These are phyloP conservation scores for Craterostigma plantagineum DNA, from an alignment of 257 asterid species.

Conservation along the genomic window DNA sequence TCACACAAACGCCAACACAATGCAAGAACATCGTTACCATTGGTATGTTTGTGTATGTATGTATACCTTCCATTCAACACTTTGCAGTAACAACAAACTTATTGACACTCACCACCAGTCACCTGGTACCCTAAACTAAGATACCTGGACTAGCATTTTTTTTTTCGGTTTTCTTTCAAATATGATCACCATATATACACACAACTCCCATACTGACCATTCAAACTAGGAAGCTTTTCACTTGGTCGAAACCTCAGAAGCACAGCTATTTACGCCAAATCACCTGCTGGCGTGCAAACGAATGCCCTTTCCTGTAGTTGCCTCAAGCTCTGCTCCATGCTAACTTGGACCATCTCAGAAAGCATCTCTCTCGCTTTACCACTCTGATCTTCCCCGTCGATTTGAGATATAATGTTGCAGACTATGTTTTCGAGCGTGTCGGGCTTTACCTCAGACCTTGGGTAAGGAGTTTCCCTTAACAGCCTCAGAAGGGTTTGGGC, in stretches of 20 bases:
- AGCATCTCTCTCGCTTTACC: constrained; percentile 84
- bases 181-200: background rate
- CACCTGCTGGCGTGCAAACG: no score
- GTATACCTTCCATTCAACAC: constrained; percentile 10
- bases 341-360: constrained; percentile 92
- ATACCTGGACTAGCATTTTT: constrained; percentile 45
- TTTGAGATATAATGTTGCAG: constrained; percentile 51
- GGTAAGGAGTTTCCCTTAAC: constrained; percentile 68
- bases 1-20: no score
- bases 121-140: constrained; percentile 23
- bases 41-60: constrained; percentile 6
- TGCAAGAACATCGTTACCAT: no score
- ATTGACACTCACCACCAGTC: constrained; percentile 42
- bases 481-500: constrained; percentile 56
- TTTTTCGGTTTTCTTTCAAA: background rate
- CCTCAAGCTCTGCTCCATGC: constrained; percentile 91
- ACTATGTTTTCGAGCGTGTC: constrained; percentile 69
- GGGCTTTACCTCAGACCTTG: constrained; percentile 54
- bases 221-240: constrained; percentile 8
- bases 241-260: no score
- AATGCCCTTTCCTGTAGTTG: constrained; percentile 43
- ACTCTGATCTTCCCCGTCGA: constrained; percentile 60
- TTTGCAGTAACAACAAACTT: no score
- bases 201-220: no score
- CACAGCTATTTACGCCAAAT: constrained; percentile 23